phyloP scores from a whole-genome alignment of 2,329 filamentous ascomycete species.

The Monosporascus sp. region DNA sequence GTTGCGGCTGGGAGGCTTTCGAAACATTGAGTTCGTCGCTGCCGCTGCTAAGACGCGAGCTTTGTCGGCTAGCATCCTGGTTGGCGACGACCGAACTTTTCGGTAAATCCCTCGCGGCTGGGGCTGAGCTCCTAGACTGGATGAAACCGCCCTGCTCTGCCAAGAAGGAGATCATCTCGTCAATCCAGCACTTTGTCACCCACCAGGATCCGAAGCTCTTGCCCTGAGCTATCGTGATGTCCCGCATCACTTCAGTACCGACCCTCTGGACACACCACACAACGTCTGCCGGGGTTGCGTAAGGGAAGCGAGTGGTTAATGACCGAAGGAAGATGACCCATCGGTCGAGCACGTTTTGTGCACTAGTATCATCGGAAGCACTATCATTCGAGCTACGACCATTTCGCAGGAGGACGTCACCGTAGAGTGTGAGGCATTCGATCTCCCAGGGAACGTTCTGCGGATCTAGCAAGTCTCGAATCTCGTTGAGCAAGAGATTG shows the following conservation, averaged over 20 bases:
- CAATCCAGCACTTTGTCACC: constrained; percentile 92
- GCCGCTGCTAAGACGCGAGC: constrained; percentile 37
- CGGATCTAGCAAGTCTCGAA: constrained; percentile 66
- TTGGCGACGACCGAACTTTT: constrained; percentile 32
- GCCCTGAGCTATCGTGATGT: constrained; percentile 72
- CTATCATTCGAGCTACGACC: constrained; percentile 36
- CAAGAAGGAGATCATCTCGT: constrained; percentile 89
- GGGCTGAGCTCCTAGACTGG: constrained; percentile 41
- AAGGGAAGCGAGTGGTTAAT: constrained; percentile 66
- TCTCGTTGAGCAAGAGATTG: constrained; percentile 56
- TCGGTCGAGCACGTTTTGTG: constrained; percentile 67
- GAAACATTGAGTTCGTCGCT: constrained; percentile 40
- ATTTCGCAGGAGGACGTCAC: constrained; percentile 46
- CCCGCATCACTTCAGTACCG: constrained; percentile 71
- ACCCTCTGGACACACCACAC: constrained; percentile 72
- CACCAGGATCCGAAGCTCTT: constrained; percentile 87
- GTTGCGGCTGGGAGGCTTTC: constrained; percentile 42
- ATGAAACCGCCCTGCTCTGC: constrained; percentile 89
- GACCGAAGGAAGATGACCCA: constrained; percentile 70
- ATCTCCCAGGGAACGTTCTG: constrained; percentile 60
- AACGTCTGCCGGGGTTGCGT: constrained; percentile 66
- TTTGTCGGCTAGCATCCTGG: constrained; percentile 30
- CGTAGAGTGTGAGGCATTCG: constrained; percentile 56
- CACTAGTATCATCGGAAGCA: constrained; percentile 32
- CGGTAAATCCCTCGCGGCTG: constrained; percentile 6